Percentiles rank a stretch among this genome's conserved stretches.
Conservation (phyloP, 371 early-diverging fungal species). For the Saksenaea vasiformis region DNA sequence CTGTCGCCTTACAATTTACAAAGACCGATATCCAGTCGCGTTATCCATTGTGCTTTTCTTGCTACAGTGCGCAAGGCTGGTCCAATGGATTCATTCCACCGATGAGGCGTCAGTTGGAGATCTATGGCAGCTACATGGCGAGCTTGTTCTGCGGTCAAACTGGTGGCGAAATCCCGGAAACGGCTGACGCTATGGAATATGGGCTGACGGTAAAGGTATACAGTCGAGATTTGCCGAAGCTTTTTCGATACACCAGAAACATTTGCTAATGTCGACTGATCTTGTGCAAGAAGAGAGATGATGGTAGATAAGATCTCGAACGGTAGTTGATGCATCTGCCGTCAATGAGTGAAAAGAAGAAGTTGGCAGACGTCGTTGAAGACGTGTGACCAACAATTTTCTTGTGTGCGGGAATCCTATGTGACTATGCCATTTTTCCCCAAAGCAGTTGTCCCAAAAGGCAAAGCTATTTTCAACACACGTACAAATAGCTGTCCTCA, state of each 20-base stretch:
- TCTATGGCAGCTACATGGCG: constrained; percentile 4
- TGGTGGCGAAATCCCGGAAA: constrained; percentile 1
- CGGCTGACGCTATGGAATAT: neutral
- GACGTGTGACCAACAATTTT: neutral
- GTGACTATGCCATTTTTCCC: neutral
- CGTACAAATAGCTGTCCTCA: too few species aligned
- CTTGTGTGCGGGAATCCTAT: too few species aligned
- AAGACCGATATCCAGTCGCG: constrained; percentile 7
- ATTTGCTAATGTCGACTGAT: neutral
- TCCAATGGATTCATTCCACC: constrained; percentile 11
- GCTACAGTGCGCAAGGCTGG: neutral
- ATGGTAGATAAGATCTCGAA: neutral
- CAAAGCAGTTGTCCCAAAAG: neutral
- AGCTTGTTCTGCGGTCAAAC: neutral
- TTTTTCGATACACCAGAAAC: neutral
- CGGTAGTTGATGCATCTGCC: neutral
- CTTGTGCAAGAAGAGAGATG: neutral
- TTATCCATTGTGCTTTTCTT: constrained; percentile 1
- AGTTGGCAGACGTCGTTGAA: neutral
- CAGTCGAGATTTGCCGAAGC: neutral
- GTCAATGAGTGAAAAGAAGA: neutral
- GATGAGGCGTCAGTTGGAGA: constrained; percentile 14
- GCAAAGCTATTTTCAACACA: too few species aligned
- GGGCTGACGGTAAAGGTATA: constrained; percentile 11
- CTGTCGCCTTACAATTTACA: constrained; percentile 8